Conservation (phyloP, 176 grass and related monocot genomes). For the Typha latifolia region DNA sequence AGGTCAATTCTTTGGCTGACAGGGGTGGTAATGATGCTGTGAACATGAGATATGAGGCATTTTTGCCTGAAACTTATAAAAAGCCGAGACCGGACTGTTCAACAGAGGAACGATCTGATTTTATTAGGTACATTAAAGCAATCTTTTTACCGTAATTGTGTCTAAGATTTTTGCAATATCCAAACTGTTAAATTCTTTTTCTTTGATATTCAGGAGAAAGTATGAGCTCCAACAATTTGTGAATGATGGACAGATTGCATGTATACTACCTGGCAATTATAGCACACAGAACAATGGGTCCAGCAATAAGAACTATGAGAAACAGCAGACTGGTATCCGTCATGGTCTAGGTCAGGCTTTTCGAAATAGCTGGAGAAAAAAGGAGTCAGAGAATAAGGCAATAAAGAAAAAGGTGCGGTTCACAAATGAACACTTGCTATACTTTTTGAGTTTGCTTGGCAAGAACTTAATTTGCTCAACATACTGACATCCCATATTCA, state of each 20-base stretch:
- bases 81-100: constrained; percentile 80
- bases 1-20: constrained; percentile 59
- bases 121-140: constrained; percentile 42
- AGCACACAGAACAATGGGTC: not conserved
- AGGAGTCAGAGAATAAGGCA: constrained; percentile 59
- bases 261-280: constrained; percentile 1
- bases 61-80: constrained; percentile 47
- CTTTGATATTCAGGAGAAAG: constrained; percentile 56
- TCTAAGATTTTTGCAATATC: not conserved
- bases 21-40: constrained; percentile 61
- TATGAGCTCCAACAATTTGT: constrained; percentile 71
- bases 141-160: not conserved
- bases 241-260: constrained; percentile 14
- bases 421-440: too few species aligned
- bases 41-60: constrained; percentile 80
- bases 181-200: not conserved
- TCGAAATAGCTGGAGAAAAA: constrained; percentile 85
- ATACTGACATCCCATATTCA: not conserved
- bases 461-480: too few species aligned
- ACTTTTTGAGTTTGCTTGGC: too few species aligned
- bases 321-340: constrained; percentile 43
- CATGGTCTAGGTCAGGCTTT: constrained; percentile 64
- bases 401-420: constrained; percentile 48
- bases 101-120: constrained; percentile 60
- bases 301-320: constrained; percentile 32